Evolutionary conservation across 2,329 filamentous ascomycete species (phyloP), one percentile per base, ranked within the genome.

Genomic region (Elsinoe necatrix): DNA sequence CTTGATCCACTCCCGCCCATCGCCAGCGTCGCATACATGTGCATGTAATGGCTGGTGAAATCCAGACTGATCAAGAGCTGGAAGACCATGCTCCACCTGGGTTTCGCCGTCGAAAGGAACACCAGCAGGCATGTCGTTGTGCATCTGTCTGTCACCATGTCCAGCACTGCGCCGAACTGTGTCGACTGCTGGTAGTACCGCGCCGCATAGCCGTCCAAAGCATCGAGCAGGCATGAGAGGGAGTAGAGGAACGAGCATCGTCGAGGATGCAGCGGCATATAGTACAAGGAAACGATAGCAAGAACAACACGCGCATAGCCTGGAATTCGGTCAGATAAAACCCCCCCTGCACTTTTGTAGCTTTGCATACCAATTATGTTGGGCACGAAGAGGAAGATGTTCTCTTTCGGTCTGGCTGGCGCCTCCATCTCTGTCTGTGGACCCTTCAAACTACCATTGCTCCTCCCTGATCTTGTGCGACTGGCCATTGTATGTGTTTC

Each of bases 81-180:
- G 80, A 98, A 98, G 58, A 97, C 68, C 64, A 97, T 90, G 62
- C 89, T 85, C 86, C 89, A 97, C 57, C 91, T 83, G 3, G 93
- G 93, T 75, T 95, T 98, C 18, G 93, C 93, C 12, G 89, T 95
- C 39, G 89, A 89, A 61, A 98, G 75, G 76, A 97, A 98, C 52
- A 97, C 91, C 50, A 98, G 82, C 64, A 98, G 75, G 72, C 93
- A 98, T 1, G 92, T 85, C 2, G 93, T 98, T 27, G 92, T 97
- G 78, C 93, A 97, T 59, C 93, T 86, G 73, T 98, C 93, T 16
- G 93, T 98, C 60, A 98, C 92, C 93, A 98, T 98, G 75, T 98
- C 93, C 61, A 98, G 80, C 31, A 98, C 92, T 29, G 92, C 93
- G 61, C 93, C 93, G 71, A 98, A 98, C 62, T 87, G 87, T 56